Conservation (phyloP, 345 rosid species). For the Aegle marmelos region DNA sequence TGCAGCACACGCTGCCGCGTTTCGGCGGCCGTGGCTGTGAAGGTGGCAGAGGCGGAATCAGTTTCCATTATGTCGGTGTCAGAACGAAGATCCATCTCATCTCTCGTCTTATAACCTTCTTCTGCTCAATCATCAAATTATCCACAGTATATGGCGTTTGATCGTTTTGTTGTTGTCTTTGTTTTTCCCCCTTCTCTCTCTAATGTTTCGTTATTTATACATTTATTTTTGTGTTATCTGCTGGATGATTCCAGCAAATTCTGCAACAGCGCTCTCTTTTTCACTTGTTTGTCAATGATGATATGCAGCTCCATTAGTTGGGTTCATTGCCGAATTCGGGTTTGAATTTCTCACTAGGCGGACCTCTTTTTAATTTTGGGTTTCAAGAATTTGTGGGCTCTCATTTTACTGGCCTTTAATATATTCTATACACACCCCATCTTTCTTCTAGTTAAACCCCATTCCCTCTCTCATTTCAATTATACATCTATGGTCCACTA, state of each 20-base stretch:
- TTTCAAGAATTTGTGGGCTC: no score
- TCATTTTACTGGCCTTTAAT: no score
- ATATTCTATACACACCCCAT: no score
- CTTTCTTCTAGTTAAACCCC: no score
- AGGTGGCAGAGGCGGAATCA: conserved; percentile 20
- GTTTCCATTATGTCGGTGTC: conserved; percentile 49
- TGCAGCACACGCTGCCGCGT: conserved; percentile 8
- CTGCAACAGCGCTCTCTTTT: background rate
- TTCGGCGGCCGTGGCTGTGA: conserved; percentile 5
- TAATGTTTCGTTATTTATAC: background rate
- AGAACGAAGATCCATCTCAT: conserved; percentile 39
- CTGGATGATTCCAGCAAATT: conserved; percentile 30
- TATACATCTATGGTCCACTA: no score
- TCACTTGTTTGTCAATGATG: background rate
- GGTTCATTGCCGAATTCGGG: background rate
- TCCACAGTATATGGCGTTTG: background rate
- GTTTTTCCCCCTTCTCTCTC: background rate
- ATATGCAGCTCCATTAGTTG: no score
- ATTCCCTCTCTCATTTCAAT: no score
- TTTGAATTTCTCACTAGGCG: background rate
- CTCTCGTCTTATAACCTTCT: conserved; percentile 9
- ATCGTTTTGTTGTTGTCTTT: background rate
- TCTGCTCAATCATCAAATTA: background rate
- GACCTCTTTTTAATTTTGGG: no score
- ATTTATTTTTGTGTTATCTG: background rate